These are phyloP conservation scores for Saxophila tyrrhenica DNA, from an alignment of 495 filamentous ascomycete species.

Conservation along the genomic window DNA sequence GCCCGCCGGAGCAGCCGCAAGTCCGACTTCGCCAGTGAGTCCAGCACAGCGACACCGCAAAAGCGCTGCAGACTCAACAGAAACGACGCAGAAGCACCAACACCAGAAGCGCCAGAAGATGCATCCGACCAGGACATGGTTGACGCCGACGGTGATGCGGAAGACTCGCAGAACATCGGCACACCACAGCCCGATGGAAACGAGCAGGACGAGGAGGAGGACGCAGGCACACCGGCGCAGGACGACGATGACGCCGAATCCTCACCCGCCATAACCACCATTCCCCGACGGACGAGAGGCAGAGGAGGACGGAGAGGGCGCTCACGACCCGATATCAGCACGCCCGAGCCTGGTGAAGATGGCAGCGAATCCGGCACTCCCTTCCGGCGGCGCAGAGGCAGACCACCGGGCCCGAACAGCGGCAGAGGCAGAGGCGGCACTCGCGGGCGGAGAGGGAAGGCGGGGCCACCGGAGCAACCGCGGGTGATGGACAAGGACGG, in stretches of 20 bases:
- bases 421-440: slow-evolving; percentile 43
- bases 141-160: slow-evolving; percentile 7
- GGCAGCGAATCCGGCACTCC: slow-evolving; percentile 42
- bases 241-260: slow-evolving; percentile 11
- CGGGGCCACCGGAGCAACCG: slow-evolving; percentile 57
- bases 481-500: slow-evolving; percentile 91
- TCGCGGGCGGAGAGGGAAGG: slow-evolving; percentile 52
- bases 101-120: slow-evolving; percentile 1
- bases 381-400: slow-evolving; percentile 51
- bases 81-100: background rate
- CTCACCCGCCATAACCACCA: slow-evolving; percentile 8
- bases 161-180: slow-evolving; percentile 1
- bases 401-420: slow-evolving; percentile 50
- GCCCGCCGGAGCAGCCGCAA: background rate
- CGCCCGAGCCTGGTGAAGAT: slow-evolving; percentile 13
- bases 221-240: slow-evolving; percentile 11
- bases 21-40: background rate
- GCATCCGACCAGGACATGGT: slow-evolving; percentile 15
- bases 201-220: slow-evolving; percentile 14
- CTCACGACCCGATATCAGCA: slow-evolving; percentile 1
- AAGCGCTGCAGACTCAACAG: background rate
- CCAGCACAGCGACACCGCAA: background rate
- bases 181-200: background rate
- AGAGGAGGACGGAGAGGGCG: slow-evolving; percentile 1
- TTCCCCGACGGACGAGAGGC: slow-evolving; percentile 11